phyloP scores from a whole-genome alignment of 2,329 filamentous ascomycete genomes.

The Dactylonectria estremocensis region DNA sequence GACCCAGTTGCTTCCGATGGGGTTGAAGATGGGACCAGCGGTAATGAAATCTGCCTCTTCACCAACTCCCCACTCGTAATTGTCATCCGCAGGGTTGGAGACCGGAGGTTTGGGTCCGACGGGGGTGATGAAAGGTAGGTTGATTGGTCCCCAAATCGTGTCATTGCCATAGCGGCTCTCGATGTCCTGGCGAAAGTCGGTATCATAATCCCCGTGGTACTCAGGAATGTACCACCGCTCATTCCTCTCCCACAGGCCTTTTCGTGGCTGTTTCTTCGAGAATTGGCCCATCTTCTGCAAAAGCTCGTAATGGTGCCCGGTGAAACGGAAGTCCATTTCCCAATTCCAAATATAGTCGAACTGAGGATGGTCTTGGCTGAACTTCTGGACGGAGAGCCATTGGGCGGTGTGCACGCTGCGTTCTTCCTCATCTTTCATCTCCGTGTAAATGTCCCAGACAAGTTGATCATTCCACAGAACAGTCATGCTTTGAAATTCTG shows the following conservation, averaged over 20 bases:
- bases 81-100: slow-evolving; percentile 71
- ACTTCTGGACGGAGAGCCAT: slow-evolving; percentile 83
- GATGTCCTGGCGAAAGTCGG: slow-evolving; percentile 76
- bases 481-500: slow-evolving; percentile 79
- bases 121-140: slow-evolving; percentile 72
- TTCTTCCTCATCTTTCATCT: slow-evolving; percentile 74
- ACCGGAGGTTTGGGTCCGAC: slow-evolving; percentile 76
- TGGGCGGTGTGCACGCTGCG: slow-evolving; percentile 73
- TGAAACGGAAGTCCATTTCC: slow-evolving; percentile 87
- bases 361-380: slow-evolving; percentile 81
- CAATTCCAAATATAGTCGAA: slow-evolving; percentile 91
- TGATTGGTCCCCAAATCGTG: slow-evolving; percentile 77
- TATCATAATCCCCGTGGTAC: slow-evolving; percentile 76
- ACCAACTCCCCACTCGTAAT: slow-evolving; percentile 83
- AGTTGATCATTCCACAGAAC: slow-evolving; percentile 82
- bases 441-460: slow-evolving; percentile 84
- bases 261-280: slow-evolving; percentile 77
- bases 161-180: slow-evolving; percentile 66
- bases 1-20: slow-evolving; percentile 80
- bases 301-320: slow-evolving; percentile 86
- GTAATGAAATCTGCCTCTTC: slow-evolving; percentile 83
- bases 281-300: slow-evolving; percentile 76
- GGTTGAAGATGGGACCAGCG: slow-evolving; percentile 85
- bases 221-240: slow-evolving; percentile 81
- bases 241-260: slow-evolving; percentile 81